Evolutionary conservation across 2,329 filamentous ascomycete species (phyloP).

Genomic region (Neobulgaria alba): DNA sequence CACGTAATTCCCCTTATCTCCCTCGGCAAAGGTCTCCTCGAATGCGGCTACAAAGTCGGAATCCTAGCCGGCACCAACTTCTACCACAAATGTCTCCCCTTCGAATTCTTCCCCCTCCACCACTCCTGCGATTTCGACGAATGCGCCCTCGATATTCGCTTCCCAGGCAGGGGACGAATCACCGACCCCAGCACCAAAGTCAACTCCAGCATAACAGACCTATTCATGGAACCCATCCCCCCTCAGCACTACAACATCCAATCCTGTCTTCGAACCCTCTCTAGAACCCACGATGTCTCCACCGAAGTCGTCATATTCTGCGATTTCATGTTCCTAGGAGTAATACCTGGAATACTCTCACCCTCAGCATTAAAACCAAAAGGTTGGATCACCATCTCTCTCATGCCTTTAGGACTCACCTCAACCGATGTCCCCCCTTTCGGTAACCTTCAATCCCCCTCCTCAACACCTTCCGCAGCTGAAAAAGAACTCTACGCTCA

Average conservation of each 20-base stretch:
- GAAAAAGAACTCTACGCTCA: conserved; percentile 19
- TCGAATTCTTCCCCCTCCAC: background rate
- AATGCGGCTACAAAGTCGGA: background rate
- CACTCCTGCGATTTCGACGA: background rate
- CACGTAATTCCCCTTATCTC: background rate
- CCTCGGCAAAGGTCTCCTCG: background rate
- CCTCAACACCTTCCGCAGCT: conserved; percentile 31
- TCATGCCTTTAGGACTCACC: conserved; percentile 29
- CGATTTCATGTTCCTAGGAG: conserved; percentile 33
- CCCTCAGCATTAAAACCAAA: conserved; percentile 31
- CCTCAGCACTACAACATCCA: conserved; percentile 22
- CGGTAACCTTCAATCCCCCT: conserved; percentile 31
- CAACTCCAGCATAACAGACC: conserved; percentile 14
- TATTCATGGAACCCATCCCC: conserved; percentile 31
- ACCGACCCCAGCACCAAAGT: background rate
- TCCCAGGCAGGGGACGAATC: background rate
- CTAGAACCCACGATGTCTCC: too few relatives aligned
- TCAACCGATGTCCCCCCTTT: conserved; percentile 34
- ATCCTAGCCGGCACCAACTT: background rate
- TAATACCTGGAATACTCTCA: conserved; percentile 33
- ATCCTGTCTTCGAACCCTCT: conserved; percentile 29
- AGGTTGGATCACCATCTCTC: conserved; percentile 34
- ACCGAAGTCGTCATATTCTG: conserved; percentile 36
- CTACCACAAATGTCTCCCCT: background rate
- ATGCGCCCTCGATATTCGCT: background rate